These are phyloP conservation scores for Fusarium sp. DNA, from an alignment of 2,329 filamentous ascomycete genomes.

Conservation along the genomic window DNA sequence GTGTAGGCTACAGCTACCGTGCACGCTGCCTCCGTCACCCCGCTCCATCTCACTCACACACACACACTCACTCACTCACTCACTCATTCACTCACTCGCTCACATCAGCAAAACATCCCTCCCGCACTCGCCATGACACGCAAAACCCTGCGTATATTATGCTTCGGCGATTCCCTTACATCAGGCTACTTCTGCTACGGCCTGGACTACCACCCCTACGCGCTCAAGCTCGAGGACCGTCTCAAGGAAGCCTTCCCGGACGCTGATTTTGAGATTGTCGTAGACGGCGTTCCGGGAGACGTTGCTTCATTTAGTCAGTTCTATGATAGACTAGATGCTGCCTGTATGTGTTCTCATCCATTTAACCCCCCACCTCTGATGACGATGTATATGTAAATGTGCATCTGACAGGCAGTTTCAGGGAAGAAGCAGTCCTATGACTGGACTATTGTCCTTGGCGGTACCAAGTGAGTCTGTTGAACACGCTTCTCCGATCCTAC, in stretches of 20 bases:
- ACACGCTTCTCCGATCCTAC: not conserved
- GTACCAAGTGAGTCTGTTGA: conserved; percentile 63
- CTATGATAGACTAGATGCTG: conserved; percentile 44
- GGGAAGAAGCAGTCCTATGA: conserved; percentile 54
- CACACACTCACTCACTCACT: no score
- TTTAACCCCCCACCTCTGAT: not conserved
- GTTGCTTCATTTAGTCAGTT: conserved; percentile 52
- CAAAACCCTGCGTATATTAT: conserved; percentile 62
- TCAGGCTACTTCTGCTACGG: conserved; percentile 60
- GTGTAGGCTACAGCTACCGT: not conserved
- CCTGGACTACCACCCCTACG: conserved; percentile 62
- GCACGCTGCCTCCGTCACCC: no score
- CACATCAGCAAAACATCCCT: not conserved
- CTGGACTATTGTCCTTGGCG: conserved; percentile 71
- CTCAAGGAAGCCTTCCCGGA: conserved; percentile 57
- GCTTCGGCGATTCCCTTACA: conserved; percentile 72
- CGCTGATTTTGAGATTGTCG: conserved; percentile 55
- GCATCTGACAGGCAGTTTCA: conserved; percentile 15
- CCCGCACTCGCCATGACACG: conserved; percentile 38
- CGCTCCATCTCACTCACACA: no score
- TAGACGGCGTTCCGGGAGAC: conserved; percentile 63
- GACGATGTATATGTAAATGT: not conserved
- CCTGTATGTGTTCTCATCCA: conserved; percentile 44
- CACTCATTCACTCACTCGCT: not conserved
- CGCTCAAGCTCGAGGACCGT: conserved; percentile 55